These are phyloP conservation scores for Ascodesmis nigricans DNA, from an alignment of 495 filamentous ascomycete genomes.

Conservation along the genomic window DNA sequence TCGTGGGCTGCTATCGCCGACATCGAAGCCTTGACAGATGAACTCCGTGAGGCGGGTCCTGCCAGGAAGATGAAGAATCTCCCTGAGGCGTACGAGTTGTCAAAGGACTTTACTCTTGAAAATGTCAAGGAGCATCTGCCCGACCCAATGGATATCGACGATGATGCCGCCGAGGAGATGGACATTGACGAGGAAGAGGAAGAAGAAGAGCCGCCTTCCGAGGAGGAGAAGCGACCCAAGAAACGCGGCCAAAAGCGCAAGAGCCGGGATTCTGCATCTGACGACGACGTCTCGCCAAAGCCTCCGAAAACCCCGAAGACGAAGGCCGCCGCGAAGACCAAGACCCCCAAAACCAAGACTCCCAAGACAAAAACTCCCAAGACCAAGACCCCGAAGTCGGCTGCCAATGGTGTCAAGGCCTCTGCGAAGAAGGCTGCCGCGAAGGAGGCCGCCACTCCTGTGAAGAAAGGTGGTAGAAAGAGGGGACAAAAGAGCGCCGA, in stretches of 20 bases:
- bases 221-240: slow-evolving; percentile 13
- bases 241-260: slow-evolving; percentile 19
- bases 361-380: slow-evolving; percentile 10
- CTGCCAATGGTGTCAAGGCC: slow-evolving; percentile 26
- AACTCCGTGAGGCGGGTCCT: slow-evolving; percentile 11
- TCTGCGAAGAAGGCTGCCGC: slow-evolving; percentile 29
- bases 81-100: slow-evolving; percentile 14
- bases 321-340: slow-evolving; percentile 5
- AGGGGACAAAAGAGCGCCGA: slow-evolving; percentile 11
- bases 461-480: slow-evolving; percentile 10
- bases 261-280: slow-evolving; percentile 14
- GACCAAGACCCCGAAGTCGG: slow-evolving; percentile 10
- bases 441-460: slow-evolving; percentile 15
- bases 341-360: slow-evolving; percentile 16
- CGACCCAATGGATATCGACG: slow-evolving; percentile 14
- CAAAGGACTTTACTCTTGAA: slow-evolving; percentile 15
- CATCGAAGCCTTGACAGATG: slow-evolving; percentile 15
- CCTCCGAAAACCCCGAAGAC: slow-evolving; percentile 19
- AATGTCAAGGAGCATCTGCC: slow-evolving; percentile 16
- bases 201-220: background rate
- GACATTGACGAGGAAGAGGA: slow-evolving; percentile 4
- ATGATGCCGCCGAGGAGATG: slow-evolving; percentile 1
- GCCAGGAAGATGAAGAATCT: slow-evolving; percentile 17
- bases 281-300: slow-evolving; percentile 18
- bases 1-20: slow-evolving; percentile 15